phyloP scores from a whole-genome alignment of 305 asterid genomes.

The Rubia balearica region DNA sequence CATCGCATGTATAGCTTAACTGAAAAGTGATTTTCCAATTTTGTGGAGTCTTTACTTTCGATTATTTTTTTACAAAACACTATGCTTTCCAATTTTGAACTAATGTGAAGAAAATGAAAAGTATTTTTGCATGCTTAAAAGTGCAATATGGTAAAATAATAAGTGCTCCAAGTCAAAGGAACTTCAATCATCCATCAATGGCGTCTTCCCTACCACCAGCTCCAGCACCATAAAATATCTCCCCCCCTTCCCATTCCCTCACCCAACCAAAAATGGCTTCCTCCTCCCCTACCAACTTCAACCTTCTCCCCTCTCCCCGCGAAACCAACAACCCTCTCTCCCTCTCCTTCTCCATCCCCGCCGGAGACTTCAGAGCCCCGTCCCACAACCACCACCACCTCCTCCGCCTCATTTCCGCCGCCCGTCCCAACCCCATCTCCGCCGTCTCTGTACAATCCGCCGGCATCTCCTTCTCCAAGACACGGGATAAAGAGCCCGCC shows the following conservation, averaged over 20 bases:
- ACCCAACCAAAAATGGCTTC: slow-evolving; percentile 15
- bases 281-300: slow-evolving; percentile 3
- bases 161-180: background rate
- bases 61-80: too few relatives aligned
- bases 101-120: background rate
- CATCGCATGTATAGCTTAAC: too few relatives aligned
- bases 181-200: background rate
- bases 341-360: slow-evolving; percentile 2
- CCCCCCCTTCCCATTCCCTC: background rate
- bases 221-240: background rate
- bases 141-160: background rate
- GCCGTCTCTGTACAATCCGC: slow-evolving; percentile 20
- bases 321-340: background rate
- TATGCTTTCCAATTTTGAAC: too few relatives aligned
- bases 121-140: background rate
- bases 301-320: slow-evolving; percentile 6
- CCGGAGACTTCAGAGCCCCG: background rate
- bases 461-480: slow-evolving; percentile 27
- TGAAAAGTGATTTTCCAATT: too few relatives aligned
- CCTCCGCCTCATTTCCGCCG: background rate
- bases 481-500: slow-evolving; percentile 25
- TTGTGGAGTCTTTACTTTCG: too few relatives aligned
- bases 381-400: background rate
- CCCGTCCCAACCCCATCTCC: background rate
- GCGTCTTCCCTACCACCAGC: background rate